A percentile compares a stretch with the other conserved stretches of the same genome.
Evolutionary conservation across 116 monocot species (phyloP).

Genomic region (Cymodocea nodosa): DNA sequence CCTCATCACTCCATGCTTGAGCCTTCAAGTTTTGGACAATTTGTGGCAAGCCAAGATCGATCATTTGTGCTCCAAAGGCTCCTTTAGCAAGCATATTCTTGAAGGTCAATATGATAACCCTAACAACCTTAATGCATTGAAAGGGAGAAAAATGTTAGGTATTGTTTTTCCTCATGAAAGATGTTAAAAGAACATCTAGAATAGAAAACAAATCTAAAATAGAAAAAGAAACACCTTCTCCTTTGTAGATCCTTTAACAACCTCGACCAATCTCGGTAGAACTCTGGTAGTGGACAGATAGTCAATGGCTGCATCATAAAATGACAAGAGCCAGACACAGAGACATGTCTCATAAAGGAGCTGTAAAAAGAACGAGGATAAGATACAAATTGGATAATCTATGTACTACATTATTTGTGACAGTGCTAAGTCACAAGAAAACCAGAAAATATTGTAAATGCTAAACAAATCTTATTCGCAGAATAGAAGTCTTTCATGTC

Average conservation of each 20-base stretch:
- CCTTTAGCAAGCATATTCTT: constrained; percentile 69
- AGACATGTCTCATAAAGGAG: constrained; percentile 96
- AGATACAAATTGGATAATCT: too few relatives aligned
- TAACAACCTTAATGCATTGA: constrained; percentile 54
- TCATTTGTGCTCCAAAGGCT: constrained; percentile 83
- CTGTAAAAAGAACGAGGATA: constrained; percentile 22
- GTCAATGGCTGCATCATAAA: constrained; percentile 80
- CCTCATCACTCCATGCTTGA: constrained; percentile 4
- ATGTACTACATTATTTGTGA: too few relatives aligned
- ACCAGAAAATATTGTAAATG: too few relatives aligned
- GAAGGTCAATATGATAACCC: constrained; percentile 80
- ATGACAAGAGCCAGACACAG: constrained; percentile 93
- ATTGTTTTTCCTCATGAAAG: too few relatives aligned
- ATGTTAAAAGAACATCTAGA: neutral
- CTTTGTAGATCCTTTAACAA: constrained; percentile 85
- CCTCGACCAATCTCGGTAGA: constrained; percentile 73
- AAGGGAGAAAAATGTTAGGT: neutral
- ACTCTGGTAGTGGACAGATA: constrained; percentile 63
- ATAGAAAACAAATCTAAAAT: neutral
- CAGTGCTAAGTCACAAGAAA: too few relatives aligned
- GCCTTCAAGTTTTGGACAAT: constrained; percentile 76
- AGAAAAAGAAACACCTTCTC: constrained; percentile 49
- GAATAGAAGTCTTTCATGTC: too few relatives aligned
- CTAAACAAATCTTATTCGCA: too few relatives aligned
- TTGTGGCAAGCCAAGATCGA: constrained; percentile 83